A percentile compares a stretch with the other conserved stretches of the same genome.
Evolutionary conservation across 1,139 yeast genomes (phyloP).

Genomic region (Debaryomyces fabryi): DNA sequence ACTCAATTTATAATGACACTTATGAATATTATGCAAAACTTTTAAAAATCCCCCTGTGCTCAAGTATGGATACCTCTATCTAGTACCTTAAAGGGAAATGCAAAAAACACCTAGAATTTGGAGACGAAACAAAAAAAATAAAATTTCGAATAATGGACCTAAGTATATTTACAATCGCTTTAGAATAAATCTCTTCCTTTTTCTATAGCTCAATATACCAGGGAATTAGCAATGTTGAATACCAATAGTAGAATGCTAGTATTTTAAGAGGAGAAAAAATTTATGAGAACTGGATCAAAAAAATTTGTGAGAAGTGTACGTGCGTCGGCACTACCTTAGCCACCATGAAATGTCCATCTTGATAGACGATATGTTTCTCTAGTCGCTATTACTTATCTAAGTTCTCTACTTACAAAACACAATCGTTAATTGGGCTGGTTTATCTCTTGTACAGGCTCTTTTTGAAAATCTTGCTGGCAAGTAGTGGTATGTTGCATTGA

Average conservation of each 20-base stretch:
- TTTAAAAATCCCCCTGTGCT: neutral
- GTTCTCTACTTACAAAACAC: neutral
- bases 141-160: neutral
- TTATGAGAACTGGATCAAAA: conserved; percentile 6
- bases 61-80: neutral
- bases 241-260: neutral
- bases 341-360: neutral
- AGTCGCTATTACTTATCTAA: neutral
- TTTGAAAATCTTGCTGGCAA: neutral
- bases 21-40: conserved; percentile 4
- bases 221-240: conserved; percentile 1
- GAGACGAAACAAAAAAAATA: conserved; percentile 2
- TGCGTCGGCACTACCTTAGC: conserved; percentile 5
- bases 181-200: neutral
- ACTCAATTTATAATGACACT: conserved; percentile 1
- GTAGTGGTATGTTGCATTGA: neutral
- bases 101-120: conserved; percentile 1
- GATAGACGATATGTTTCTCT: neutral
- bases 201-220: conserved; percentile 1
- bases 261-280: conserved; percentile 4
- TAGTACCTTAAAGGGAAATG: conserved; percentile 2
- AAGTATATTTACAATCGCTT: neutral
- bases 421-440: neutral
- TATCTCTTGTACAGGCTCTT: neutral
- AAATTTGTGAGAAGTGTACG: conserved; percentile 7